Evolutionary conservation across 352 stramenopile species (phyloP).

Genomic region (Pythium pyrilobum): DNA sequence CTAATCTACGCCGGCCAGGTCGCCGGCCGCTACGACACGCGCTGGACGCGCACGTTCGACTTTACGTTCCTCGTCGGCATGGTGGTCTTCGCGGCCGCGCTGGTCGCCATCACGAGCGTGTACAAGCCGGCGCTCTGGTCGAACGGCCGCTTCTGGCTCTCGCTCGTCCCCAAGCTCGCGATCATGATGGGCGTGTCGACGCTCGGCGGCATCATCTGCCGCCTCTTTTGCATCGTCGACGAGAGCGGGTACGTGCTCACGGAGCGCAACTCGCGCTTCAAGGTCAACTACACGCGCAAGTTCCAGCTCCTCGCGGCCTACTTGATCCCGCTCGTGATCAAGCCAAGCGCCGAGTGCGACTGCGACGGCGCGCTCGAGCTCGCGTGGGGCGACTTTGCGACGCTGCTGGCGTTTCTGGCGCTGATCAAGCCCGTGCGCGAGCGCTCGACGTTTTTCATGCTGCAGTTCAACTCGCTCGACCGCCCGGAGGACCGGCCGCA

Average conservation of each 20-base stretch:
- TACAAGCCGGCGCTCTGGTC: slow-evolving; percentile 56
- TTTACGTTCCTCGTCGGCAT: slow-evolving; percentile 76
- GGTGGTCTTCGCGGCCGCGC: slow-evolving; percentile 35
- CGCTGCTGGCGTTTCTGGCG: slow-evolving; percentile 72
- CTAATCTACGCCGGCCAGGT: slow-evolving; percentile 80
- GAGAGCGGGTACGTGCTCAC: slow-evolving; percentile 84
- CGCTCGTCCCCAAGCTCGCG: slow-evolving; percentile 67
- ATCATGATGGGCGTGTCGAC: slow-evolving; percentile 80
- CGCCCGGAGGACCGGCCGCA: slow-evolving; percentile 77
- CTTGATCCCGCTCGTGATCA: slow-evolving; percentile 75
- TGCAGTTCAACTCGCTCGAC: slow-evolving; percentile 87
- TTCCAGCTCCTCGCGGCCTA: slow-evolving; percentile 81
- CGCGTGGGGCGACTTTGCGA: slow-evolving; percentile 82
- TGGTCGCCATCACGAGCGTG: slow-evolving; percentile 58
- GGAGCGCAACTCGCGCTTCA: slow-evolving; percentile 78
- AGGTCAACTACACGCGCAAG: slow-evolving; percentile 88
- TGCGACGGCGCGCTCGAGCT: slow-evolving; percentile 54
- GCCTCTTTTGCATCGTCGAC: slow-evolving; percentile 75
- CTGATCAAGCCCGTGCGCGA: slow-evolving; percentile 84
- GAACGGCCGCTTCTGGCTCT: slow-evolving; percentile 77
- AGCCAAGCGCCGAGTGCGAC: slow-evolving; percentile 28
- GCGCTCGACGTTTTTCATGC: slow-evolving; percentile 79
- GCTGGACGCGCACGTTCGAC: slow-evolving; percentile 82
- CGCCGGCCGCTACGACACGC: slow-evolving; percentile 74
- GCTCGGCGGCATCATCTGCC: slow-evolving; percentile 67